Evolutionary conservation across 1,139 yeast genomes (phyloP).

Genomic region (Suhomyces terraborum): DNA sequence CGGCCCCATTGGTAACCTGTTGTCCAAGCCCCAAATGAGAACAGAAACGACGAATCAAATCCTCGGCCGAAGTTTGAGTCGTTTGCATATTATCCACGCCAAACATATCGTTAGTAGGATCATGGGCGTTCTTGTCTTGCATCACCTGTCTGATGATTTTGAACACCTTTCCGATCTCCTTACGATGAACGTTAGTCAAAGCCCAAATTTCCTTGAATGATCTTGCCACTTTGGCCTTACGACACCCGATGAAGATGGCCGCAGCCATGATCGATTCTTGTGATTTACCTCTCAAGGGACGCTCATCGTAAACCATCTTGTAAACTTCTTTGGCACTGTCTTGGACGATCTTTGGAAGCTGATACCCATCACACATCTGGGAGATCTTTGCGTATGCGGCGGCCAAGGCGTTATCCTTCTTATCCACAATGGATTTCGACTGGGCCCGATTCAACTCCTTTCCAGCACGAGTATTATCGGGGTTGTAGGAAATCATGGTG

Average conservation of each 20-base stretch:
- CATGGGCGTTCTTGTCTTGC: constrained; percentile 60
- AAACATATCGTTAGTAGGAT: constrained; percentile 41
- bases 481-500: constrained; percentile 86
- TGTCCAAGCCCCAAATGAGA: constrained; percentile 88
- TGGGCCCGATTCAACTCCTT: constrained; percentile 90
- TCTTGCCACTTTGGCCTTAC: constrained; percentile 93
- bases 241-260: constrained; percentile 89
- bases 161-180: constrained; percentile 88
- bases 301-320: constrained; percentile 87
- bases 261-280: constrained; percentile 97
- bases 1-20: constrained; percentile 91
- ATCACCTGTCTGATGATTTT: constrained; percentile 79
- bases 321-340: constrained; percentile 98
- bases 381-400: constrained; percentile 90
- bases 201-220: constrained; percentile 97
- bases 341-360: constrained; percentile 90
- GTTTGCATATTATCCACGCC: constrained; percentile 67
- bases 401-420: constrained; percentile 82
- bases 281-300: constrained; percentile 83
- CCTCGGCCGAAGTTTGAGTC: constrained; percentile 91
- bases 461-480: constrained; percentile 75
- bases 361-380: constrained; percentile 96
- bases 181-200: constrained; percentile 87
- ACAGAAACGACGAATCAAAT: constrained; percentile 92
- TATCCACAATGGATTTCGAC: constrained; percentile 80